A percentile compares a stretch with the other conserved stretches of the same genome.
Conservation (phyloP, 2,329 filamentous ascomycete species). For the Penicillium sp. region DNA sequence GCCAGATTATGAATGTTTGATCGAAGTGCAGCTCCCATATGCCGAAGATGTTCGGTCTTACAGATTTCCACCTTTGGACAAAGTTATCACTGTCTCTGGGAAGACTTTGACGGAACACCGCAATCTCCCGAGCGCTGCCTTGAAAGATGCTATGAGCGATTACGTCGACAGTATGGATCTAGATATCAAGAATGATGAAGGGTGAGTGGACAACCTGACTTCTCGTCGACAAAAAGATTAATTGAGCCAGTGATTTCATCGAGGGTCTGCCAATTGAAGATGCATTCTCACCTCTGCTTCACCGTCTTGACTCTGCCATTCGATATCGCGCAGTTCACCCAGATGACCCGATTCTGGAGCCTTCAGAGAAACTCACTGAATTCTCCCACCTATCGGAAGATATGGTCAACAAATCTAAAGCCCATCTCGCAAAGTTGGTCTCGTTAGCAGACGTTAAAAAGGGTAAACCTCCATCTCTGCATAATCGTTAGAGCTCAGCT, state of each 20-base stretch:
- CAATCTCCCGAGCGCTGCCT: conserved; percentile 72
- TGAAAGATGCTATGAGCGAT: conserved; percentile 80
- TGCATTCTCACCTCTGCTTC: conserved; percentile 80
- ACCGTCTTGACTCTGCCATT: conserved; percentile 84
- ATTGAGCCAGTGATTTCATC: conserved; percentile 44
- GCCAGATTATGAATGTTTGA: conserved; percentile 76
- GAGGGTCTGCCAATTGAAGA: conserved; percentile 81
- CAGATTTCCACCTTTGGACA: conserved; percentile 85
- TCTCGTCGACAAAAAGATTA: conserved; percentile 8
- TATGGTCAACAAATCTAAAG: conserved; percentile 60
- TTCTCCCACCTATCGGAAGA: conserved; percentile 72
- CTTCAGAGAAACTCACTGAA: conserved; percentile 66
- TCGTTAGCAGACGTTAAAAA: conserved; percentile 78
- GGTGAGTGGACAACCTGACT: conserved; percentile 48
- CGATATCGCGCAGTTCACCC: conserved; percentile 78
- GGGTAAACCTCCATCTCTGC: conserved; percentile 46
- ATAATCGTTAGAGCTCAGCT: background rate
- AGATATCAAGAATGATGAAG: conserved; percentile 71
- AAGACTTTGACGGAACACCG: conserved; percentile 78
- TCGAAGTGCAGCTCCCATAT: conserved; percentile 89
- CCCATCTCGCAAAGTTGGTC: conserved; percentile 64
- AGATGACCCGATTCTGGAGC: conserved; percentile 61
- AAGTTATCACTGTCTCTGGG: conserved; percentile 82
- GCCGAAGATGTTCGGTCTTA: conserved; percentile 90
- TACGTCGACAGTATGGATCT: conserved; percentile 95